These are phyloP conservation scores for Austroboletus novae-zelandiae DNA, from an alignment of 1,284 basidiomycete genomes.

Conservation along the genomic window DNA sequence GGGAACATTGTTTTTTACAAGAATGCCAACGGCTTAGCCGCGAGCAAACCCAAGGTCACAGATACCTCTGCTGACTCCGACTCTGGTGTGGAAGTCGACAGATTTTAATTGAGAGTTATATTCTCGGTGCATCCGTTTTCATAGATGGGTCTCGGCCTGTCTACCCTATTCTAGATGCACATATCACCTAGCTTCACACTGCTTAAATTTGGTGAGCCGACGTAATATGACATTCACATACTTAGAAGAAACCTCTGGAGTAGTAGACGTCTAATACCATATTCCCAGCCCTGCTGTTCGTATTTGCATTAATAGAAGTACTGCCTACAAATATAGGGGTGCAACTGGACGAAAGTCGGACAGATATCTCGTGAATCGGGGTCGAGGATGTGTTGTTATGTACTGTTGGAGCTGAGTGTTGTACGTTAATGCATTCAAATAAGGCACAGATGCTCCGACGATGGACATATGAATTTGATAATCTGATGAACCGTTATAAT, in stretches of 20 bases:
- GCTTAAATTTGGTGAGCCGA: background rate
- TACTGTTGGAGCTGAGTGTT: too few relatives aligned
- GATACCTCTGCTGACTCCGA: conserved; percentile 66
- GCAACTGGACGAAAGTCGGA: too few relatives aligned
- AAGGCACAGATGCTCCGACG: too few relatives aligned
- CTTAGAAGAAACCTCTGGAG: background rate
- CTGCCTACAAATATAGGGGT: too few relatives aligned
- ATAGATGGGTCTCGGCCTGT: conserved; percentile 11
- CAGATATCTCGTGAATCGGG: too few relatives aligned
- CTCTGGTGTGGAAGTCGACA: conserved; percentile 80
- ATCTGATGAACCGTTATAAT: too few relatives aligned
- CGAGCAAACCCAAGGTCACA: conserved; percentile 60
- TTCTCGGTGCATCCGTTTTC: background rate
- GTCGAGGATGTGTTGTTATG: too few relatives aligned
- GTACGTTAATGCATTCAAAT: too few relatives aligned
- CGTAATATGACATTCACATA: background rate
- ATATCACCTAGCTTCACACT: background rate
- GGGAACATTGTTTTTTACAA: conserved; percentile 93
- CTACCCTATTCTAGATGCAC: background rate
- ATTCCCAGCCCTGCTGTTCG: background rate
- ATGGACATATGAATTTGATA: too few relatives aligned
- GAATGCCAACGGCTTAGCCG: conserved; percentile 78
- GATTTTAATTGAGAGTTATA: conserved; percentile 21
- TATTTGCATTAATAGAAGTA: background rate
- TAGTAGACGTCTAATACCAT: background rate